Evolutionary conservation across 163 green algal genomes (phyloP).

Genomic region (Trebouxiophyceae sp.): DNA sequence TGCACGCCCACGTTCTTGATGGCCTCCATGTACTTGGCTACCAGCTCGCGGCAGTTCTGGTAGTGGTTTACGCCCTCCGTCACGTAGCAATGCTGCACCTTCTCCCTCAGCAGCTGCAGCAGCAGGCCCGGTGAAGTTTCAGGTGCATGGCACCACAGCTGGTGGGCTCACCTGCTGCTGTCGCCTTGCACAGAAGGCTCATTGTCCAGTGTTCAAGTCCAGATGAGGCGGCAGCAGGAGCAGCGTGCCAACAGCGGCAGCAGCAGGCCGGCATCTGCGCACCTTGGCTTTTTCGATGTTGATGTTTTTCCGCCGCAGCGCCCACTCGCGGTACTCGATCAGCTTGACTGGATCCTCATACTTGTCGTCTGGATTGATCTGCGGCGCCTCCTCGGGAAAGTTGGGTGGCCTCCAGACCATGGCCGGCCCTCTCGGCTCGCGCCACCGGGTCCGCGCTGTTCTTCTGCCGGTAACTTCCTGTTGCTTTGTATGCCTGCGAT

Average conservation of each 20-base stretch:
- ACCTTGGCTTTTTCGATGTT: conserved; percentile 19
- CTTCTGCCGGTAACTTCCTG: too few species aligned
- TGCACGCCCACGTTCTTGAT: conserved; percentile 6
- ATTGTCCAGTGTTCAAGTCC: too few species aligned
- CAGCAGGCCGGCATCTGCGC: too few species aligned
- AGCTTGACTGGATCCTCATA: conserved; percentile 9
- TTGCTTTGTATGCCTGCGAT: too few species aligned
- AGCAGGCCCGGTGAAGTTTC: conserved; percentile 1
- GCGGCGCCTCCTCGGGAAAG: not conserved
- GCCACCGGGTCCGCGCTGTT: too few species aligned
- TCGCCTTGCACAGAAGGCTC: not conserved
- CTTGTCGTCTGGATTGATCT: conserved; percentile 9
- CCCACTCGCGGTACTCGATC: not conserved
- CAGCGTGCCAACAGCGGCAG: too few species aligned
- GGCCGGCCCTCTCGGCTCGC: too few species aligned
- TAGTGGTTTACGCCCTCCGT: conserved; percentile 13
- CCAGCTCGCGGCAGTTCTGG: conserved; percentile 5
- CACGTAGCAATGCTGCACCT: conserved; percentile 14
- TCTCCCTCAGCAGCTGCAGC: conserved; percentile 7
- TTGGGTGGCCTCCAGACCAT: not conserved
- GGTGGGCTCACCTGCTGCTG: not conserved
- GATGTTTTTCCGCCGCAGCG: conserved; percentile 1
- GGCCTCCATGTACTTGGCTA: conserved; percentile 1
- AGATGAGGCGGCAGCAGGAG: too few species aligned
- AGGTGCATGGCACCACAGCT: not conserved